phyloP scores from a whole-genome alignment of 192 early-diverging fungal species.

The Coemansia sp. region DNA sequence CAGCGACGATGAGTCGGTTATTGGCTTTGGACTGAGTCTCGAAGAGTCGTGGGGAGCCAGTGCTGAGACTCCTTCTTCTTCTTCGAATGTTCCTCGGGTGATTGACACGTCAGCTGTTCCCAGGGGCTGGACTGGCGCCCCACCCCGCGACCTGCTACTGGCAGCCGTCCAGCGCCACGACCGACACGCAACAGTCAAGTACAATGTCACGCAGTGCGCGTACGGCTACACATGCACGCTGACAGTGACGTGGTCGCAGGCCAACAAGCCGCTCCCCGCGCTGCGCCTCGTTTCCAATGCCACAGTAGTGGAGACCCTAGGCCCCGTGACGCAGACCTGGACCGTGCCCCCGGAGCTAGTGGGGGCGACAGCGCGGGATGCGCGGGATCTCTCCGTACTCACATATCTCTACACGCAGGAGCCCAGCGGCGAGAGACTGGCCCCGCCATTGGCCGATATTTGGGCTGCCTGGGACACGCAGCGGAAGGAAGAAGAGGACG shows the following conservation, averaged over 20 bases:
- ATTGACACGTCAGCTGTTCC: conserved; percentile 14
- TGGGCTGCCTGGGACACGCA: conserved; percentile 27
- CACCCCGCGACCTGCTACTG: conserved; percentile 5
- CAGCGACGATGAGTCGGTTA: background rate
- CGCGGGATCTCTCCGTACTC: conserved; percentile 16
- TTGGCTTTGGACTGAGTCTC: background rate
- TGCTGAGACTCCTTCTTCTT: no score
- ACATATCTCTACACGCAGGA: conserved; percentile 21
- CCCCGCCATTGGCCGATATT: conserved; percentile 19
- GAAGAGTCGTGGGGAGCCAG: background rate
- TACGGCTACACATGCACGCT: conserved; percentile 11
- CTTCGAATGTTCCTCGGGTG: background rate
- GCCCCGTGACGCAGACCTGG: conserved; percentile 18
- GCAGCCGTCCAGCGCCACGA: conserved; percentile 11
- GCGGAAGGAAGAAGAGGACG: background rate
- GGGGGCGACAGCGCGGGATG: conserved; percentile 17
- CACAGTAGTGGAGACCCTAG: background rate
- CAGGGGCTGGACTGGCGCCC: conserved; percentile 17
- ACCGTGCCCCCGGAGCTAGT: conserved; percentile 6
- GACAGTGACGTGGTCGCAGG: conserved; percentile 12
- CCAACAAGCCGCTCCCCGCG: background rate
- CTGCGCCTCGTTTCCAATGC: background rate
- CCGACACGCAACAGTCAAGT: conserved; percentile 15
- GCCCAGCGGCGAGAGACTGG: background rate
- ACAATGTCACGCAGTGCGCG: background rate